Evolutionary conservation across 78 protist species (phyloP), one percentile per base, ranked within the genome.

Genomic region (Dictyostelium firmibasis): DNA sequence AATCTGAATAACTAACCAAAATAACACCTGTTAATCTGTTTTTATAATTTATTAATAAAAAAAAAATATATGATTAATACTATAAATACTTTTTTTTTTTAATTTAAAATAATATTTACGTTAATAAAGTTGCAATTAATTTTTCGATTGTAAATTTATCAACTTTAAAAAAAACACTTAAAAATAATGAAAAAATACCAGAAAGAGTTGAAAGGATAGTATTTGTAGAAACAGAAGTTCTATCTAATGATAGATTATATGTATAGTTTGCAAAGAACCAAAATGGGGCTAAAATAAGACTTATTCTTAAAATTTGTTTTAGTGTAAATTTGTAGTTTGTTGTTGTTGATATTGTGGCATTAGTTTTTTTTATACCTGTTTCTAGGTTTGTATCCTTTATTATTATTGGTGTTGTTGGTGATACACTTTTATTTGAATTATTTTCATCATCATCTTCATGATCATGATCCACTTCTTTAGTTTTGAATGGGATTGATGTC

Each of bases 251-350:
- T 60, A 81, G 13, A 35, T 89, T 89, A 25, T 81, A 89, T 35
- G 94, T 89, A 81, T 89, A 89, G 44, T 89, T 89, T 18, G 94
- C 94, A 11, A 35, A 83, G 50, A 89, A 89, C 94, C 94, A 89
- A 47, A 89, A 79, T 25, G 84, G 84, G 25, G 81, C 29, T 29
- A 89, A 67, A 7, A 41, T 31, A 29, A 81, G 60, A 89, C 94
- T 89, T 23, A 70, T 70, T 81, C 77, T 89, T 27, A 78, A 43
- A 23, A 89, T 89, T 41, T 83, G 79, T 44, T 81, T 89, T 0
- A 89, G 27, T 62, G 94, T 64, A 89, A 57, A 82, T 29, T 57
- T 50, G 60, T 82, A 82, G 5, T 79, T 29, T 47, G 41, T 79
- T 79, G 4, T 41, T 38, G 43, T 3, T 36, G 27, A 38, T 35